Evolutionary conservation across 2,329 filamentous ascomycete genomes (phyloP).

Genomic region (Bipolaris sorokiniana): DNA sequence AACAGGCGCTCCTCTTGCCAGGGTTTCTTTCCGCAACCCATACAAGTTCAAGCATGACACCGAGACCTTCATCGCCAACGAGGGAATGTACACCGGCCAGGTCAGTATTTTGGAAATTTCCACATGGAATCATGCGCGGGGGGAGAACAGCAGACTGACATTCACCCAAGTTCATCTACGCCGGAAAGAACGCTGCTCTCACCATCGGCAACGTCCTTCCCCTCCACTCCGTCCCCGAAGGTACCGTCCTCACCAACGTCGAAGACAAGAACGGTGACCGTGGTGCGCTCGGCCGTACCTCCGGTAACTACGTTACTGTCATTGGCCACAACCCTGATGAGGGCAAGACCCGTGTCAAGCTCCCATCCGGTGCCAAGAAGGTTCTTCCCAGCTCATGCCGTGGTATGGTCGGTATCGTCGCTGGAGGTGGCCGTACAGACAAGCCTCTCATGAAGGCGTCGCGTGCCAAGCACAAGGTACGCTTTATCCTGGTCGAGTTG

Average conservation of each 20-base stretch:
- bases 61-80: conserved; percentile 99
- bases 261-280: conserved; percentile 99
- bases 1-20: conserved; percentile 78
- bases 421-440: conserved; percentile 98
- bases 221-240: conserved; percentile 92
- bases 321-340: conserved; percentile 62
- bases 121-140: neutral
- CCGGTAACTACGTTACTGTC: conserved; percentile 95
- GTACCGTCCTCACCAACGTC: conserved; percentile 99
- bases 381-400: conserved; percentile 87
- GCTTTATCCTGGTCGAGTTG: neutral
- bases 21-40: conserved; percentile 95
- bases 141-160: conserved; percentile 26
- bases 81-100: conserved; percentile 99
- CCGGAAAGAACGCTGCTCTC: conserved; percentile 96
- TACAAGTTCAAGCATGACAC: conserved; percentile 98
- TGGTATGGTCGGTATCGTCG: conserved; percentile 99
- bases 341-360: conserved; percentile 99
- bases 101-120: conserved; percentile 31
- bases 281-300: conserved; percentile 93
- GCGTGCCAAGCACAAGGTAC: conserved; percentile 92
- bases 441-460: conserved; percentile 99
- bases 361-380: conserved; percentile 99
- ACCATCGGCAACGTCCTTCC: conserved; percentile 98
- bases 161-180: conserved; percentile 81